Conservation (phyloP, 768 basidiomycete species). For the Podaxis sp. region DNA sequence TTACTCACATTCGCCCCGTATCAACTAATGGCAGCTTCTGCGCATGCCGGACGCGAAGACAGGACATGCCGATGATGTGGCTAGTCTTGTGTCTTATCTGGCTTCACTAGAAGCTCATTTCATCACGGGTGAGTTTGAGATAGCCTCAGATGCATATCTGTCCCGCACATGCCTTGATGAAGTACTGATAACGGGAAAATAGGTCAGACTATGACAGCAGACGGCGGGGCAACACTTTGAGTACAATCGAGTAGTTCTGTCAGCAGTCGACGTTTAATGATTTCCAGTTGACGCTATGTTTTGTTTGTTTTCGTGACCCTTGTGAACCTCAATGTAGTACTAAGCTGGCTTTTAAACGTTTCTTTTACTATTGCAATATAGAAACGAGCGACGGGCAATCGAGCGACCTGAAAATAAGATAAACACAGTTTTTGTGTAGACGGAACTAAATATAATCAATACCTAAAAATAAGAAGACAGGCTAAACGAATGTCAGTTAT, state of each 20-base stretch:
- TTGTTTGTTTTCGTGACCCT: no score
- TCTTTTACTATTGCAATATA: no score
- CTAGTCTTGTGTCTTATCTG: slow-evolving; percentile 23
- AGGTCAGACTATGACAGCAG: slow-evolving; percentile 7
- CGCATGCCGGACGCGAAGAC: slow-evolving; percentile 3
- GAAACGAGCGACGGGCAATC: no score
- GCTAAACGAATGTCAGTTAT: no score
- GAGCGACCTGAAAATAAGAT: no score
- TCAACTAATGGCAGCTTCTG: not conserved
- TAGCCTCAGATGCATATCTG: not conserved
- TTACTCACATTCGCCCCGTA: not conserved
- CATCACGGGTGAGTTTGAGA: slow-evolving; percentile 3
- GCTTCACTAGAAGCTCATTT: slow-evolving; percentile 18
- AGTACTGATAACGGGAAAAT: not conserved
- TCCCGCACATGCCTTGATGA: not conserved
- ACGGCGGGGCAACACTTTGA: slow-evolving; percentile 3
- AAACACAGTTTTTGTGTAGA: no score
- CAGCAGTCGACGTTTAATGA: not conserved
- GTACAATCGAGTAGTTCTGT: not conserved
- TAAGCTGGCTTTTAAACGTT: no score
- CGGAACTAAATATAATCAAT: no score
- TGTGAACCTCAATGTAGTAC: no score
- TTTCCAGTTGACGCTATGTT: no score
- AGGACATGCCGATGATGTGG: slow-evolving; percentile 17
- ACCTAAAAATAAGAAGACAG: no score